Conservation (phyloP, 148 eudicot genomes). For the Spergularia bocconei region DNA sequence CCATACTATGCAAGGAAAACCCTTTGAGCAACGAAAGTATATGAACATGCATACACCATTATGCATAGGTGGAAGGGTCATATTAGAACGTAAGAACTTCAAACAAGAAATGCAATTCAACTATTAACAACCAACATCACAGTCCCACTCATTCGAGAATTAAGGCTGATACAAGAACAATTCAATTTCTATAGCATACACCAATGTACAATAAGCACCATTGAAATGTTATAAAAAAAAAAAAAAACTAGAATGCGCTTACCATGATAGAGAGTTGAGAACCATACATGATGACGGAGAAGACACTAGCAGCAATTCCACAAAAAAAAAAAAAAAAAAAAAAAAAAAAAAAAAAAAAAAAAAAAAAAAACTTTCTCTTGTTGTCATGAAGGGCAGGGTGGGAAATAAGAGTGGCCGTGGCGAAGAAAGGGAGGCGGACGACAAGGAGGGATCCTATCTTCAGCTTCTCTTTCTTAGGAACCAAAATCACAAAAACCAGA, state of each 20-base stretch:
- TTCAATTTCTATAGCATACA: too few species aligned
- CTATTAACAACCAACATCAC: not conserved
- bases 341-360: too few species aligned
- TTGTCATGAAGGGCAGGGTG: slow-evolving; percentile 61
- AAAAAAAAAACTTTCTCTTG: slow-evolving; percentile 48
- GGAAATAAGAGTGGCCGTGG: slow-evolving; percentile 51
- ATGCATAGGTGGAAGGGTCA: not conserved
- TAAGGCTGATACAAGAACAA: too few species aligned
- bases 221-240: not conserved
- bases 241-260: slow-evolving; percentile 16
- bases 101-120: slow-evolving; percentile 3
- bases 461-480: slow-evolving; percentile 68
- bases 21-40: not conserved
- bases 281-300: slow-evolving; percentile 90
- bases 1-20: slow-evolving; percentile 2
- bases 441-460: slow-evolving; percentile 52
- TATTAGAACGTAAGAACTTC: not conserved
- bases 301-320: slow-evolving; percentile 69
- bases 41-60: not conserved
- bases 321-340: too few species aligned
- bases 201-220: too few species aligned
- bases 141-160: too few species aligned
- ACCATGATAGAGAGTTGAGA: slow-evolving; percentile 87
- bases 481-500: slow-evolving; percentile 48
- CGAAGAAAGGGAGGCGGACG: slow-evolving; percentile 42